Evolutionary conservation across 2,329 filamentous ascomycete genomes (phyloP).

Genomic region (Ampelomyces quisqualis): DNA sequence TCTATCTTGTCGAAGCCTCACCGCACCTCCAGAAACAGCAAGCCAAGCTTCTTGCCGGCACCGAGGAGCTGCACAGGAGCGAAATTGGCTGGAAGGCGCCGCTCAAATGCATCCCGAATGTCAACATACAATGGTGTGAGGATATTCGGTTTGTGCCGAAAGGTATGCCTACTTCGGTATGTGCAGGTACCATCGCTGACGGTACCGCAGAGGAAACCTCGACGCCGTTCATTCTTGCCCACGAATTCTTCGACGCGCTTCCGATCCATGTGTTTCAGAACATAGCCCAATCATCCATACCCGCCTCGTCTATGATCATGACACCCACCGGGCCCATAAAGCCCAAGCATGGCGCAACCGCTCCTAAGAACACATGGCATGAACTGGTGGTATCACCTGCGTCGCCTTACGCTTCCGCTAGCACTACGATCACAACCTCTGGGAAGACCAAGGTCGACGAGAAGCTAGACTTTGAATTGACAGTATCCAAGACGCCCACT

Average conservation of each 20-base stretch:
- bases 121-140: constrained; percentile 83
- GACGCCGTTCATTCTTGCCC: constrained; percentile 89
- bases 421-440: constrained; percentile 7
- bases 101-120: constrained; percentile 71
- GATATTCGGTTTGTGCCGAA: constrained; percentile 80
- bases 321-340: constrained; percentile 53
- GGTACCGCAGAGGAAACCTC: constrained; percentile 59
- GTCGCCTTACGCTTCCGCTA: constrained; percentile 47
- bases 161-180: constrained; percentile 49
- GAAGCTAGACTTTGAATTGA: constrained; percentile 81
- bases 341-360: constrained; percentile 41
- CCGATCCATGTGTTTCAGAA: constrained; percentile 95
- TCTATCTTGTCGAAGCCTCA: constrained; percentile 96
- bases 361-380: constrained; percentile 45
- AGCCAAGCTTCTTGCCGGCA: constrained; percentile 77
- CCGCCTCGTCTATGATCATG: constrained; percentile 46
- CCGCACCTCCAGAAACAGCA: constrained; percentile 74
- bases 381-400: constrained; percentile 49
- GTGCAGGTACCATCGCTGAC: constrained; percentile 16
- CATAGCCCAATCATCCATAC: constrained; percentile 51
- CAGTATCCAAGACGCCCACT: constrained; percentile 71
- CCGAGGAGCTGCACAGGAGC: constrained; percentile 66
- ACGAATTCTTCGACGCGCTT: constrained; percentile 98
- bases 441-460: constrained; percentile 20
- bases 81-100: constrained; percentile 71